Evolutionary conservation across 2,329 filamentous ascomycete genomes (phyloP), one percentile per base, ranked within the genome.

Genomic region (Alternaria infectoria): DNA sequence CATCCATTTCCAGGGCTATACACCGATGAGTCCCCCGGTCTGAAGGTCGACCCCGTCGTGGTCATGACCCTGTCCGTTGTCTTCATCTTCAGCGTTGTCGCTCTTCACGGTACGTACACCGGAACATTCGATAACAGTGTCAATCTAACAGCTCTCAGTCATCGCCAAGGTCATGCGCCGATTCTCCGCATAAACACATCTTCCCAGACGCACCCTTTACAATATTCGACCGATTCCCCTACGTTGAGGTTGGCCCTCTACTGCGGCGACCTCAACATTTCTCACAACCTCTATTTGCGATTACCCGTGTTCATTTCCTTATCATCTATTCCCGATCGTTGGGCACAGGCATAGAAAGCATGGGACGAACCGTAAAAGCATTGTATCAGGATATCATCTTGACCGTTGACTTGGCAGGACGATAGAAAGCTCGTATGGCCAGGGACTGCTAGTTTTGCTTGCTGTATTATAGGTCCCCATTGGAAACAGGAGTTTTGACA

Each of bases 81-180:
- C 67, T 99, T 99, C 83, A 99, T 99, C 83, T 97, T 99, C 86
- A 96, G 92, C 78, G 96, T 99, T 79, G 96, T 99, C 77, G 94
- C 93, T 73, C 87, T 99, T 79, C 96, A 99, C 85, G 93, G 96
- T 98, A 89, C 74, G 93, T 40, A 25, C 28, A 15, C 23, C n/a
- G 25, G 54, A 8, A 36, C 23, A 4, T 23, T 21, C 54, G n/a
- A n/a, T 12, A 2, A 6, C 26, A 9, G 6, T 43, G 28, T n/a
- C 15, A 36, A 40, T 49, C 71, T 73, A 58, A 74, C 74, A 61
- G 52, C 26, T 46, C 59, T 52, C 69, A 97, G 94, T 97, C 81
- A 96, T 97, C 81, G 94, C 94, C 81, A 97, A 97, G 87, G 85
- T 97, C 79, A 96, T 93, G 74, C 91, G 93, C 83, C 91, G 91